A percentile compares a stretch with the other conserved stretches of the same genome.
phyloP scores from a whole-genome alignment of 768 basidiomycete species.

The Calocybe indica region DNA sequence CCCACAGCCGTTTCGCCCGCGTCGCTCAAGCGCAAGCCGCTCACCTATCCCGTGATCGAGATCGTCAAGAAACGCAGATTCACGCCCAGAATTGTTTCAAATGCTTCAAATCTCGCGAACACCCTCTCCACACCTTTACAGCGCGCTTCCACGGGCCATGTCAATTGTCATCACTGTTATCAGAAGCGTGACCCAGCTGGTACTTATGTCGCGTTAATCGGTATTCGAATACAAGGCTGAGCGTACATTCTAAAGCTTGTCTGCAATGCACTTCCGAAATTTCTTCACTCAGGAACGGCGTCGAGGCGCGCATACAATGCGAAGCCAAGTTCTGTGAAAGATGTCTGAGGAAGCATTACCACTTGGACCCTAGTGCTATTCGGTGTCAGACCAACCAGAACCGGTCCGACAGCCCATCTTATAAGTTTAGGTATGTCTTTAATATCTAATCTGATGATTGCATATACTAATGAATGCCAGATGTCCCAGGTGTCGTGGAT shows the following conservation, averaged over 20 bases:
- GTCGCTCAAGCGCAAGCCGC: too few relatives aligned
- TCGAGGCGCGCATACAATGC: constrained; percentile 33
- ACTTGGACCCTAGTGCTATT: constrained; percentile 41
- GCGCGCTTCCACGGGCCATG: constrained; percentile 21
- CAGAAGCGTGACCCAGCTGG: constrained; percentile 51
- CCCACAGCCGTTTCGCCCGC: too few relatives aligned
- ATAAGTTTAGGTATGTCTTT: not conserved
- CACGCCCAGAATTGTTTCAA: too few relatives aligned
- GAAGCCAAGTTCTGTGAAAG: constrained; percentile 53
- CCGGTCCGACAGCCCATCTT: not conserved
- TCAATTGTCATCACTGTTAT: constrained; percentile 71
- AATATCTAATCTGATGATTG: not conserved
- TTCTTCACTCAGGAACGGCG: constrained; percentile 11
- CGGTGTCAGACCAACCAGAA: constrained; percentile 16
- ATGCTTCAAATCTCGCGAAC: too few relatives aligned
- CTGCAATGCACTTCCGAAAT: constrained; percentile 31
- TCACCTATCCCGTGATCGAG: too few relatives aligned
- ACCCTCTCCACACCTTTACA: too few relatives aligned
- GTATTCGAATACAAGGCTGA: constrained; percentile 1
- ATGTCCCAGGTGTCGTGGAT: constrained; percentile 62
- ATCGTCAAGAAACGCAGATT: too few relatives aligned
- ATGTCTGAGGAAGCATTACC: constrained; percentile 68
- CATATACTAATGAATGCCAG: constrained; percentile 25
- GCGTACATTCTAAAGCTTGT: constrained; percentile 5
- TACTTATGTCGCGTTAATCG: constrained; percentile 19